Percentiles rank a stretch among this genome's conserved stretches.
Conservation (phyloP, 345 rosid species). For the Toxicodendron radicans region DNA sequence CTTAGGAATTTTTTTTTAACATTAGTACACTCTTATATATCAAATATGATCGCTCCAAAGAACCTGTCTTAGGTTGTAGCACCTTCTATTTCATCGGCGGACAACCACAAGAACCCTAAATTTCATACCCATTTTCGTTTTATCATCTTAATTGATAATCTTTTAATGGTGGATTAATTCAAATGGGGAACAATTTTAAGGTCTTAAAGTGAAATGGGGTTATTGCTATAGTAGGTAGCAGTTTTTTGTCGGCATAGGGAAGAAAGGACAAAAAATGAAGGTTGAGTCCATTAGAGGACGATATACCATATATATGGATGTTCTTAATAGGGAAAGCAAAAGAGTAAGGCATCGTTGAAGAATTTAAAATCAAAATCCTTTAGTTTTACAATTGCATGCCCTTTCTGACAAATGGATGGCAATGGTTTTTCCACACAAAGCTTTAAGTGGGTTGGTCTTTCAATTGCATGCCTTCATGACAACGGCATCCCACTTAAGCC, state of each 20-base stretch:
- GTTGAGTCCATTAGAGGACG: background rate
- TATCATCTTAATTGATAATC: background rate
- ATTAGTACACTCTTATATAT: too few relatives aligned
- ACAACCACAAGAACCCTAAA: background rate
- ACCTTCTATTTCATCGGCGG: background rate
- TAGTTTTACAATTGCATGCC: too few relatives aligned
- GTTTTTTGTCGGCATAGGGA: background rate
- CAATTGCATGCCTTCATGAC: background rate
- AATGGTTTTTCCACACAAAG: background rate
- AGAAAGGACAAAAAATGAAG: background rate
- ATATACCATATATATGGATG: too few relatives aligned
- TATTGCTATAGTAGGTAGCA: background rate
- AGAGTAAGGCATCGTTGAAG: too few relatives aligned
- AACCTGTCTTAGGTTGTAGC: conserved; percentile 7
- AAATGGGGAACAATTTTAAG: too few relatives aligned
- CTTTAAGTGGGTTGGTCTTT: conserved; percentile 13
- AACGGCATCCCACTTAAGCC: background rate
- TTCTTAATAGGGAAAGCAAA: conserved; percentile 1
- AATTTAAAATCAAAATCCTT: background rate
- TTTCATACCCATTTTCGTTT: background rate
- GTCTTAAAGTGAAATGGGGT: background rate
- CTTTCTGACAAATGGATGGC: background rate
- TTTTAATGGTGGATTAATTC: too few relatives aligned
- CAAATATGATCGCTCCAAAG: conserved; percentile 10
- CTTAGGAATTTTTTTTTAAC: background rate